phyloP scores from a whole-genome alignment of 371 early-diverging fungal species.

The Syncephalastrum sp. region DNA sequence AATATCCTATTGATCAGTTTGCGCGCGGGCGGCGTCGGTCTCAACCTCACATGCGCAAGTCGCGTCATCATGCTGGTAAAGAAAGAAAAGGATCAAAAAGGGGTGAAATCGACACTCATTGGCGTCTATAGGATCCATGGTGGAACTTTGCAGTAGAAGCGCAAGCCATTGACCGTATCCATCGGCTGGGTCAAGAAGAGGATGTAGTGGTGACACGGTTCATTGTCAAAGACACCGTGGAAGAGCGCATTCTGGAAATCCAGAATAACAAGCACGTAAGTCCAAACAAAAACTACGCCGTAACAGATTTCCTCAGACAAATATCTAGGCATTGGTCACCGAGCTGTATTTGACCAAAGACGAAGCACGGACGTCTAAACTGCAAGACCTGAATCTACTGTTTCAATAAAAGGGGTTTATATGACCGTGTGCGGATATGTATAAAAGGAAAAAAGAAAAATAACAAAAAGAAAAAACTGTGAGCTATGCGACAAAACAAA shows the following conservation, averaged over 20 bases:
- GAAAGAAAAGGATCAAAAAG: not conserved
- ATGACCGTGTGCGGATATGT: no score
- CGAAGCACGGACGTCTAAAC: conserved; percentile 38
- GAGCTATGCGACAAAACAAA: not conserved
- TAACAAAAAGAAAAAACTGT: not conserved
- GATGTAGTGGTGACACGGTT: conserved; percentile 61
- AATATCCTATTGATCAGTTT: conserved; percentile 79
- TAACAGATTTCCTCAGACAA: not conserved
- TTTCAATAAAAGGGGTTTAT: conserved; percentile 14
- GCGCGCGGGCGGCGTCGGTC: conserved; percentile 86
- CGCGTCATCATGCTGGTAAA: conserved; percentile 68
- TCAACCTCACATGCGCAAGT: conserved; percentile 82
- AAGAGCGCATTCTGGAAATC: conserved; percentile 65
- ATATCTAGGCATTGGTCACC: conserved; percentile 35
- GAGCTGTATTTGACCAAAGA: conserved; percentile 53
- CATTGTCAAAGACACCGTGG: conserved; percentile 56
- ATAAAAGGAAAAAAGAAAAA: no score
- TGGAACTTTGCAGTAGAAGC: conserved; percentile 82
- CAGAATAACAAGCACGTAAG: conserved; percentile 57
- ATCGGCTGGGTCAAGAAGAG: conserved; percentile 77
- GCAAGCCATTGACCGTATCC: conserved; percentile 89
- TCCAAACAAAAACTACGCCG: not conserved
- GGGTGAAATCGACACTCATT: not conserved
- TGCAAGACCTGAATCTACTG: conserved; percentile 52
- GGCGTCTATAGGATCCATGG: conserved; percentile 72